Conservation (phyloP, 1,284 basidiomycete genomes). For the Tilletia caries region DNA sequence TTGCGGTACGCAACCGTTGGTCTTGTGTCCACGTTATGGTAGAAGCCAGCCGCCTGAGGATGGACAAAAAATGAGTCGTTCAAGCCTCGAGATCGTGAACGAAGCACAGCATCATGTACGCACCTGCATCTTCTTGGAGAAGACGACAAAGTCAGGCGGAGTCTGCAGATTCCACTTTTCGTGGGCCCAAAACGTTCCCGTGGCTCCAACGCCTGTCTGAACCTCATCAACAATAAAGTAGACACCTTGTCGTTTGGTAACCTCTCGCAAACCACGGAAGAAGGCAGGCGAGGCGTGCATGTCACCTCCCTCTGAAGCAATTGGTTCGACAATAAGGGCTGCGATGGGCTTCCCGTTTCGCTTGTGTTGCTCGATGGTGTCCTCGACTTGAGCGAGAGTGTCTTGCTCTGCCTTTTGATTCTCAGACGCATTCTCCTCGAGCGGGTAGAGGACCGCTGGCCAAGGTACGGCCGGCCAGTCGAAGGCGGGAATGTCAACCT, state of each 20-base stretch:
- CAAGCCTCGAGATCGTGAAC: neutral
- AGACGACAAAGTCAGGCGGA: constrained; percentile 61
- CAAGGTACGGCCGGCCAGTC: constrained; percentile 61
- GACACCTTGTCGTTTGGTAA: constrained; percentile 56
- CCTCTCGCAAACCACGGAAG: constrained; percentile 58
- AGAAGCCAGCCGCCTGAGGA: constrained; percentile 57
- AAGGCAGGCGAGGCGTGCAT: constrained; percentile 60
- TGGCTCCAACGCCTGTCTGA: constrained; percentile 61
- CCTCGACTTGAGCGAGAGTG: constrained; percentile 54
- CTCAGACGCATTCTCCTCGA: constrained; percentile 55
- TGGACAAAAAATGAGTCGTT: too few relatives aligned
- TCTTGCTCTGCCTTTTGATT: constrained; percentile 55
- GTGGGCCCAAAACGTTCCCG: constrained; percentile 62
- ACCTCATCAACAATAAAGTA: constrained; percentile 61
- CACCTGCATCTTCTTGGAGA: constrained; percentile 53
- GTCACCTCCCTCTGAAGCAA: constrained; percentile 62
- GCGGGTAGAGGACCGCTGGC: constrained; percentile 60
- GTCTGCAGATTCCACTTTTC: constrained; percentile 59
- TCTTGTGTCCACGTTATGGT: constrained; percentile 58
- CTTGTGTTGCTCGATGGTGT: constrained; percentile 54
- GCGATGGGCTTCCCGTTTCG: constrained; percentile 57
- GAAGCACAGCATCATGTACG: neutral
- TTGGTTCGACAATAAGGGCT: constrained; percentile 62
- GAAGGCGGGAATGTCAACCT: constrained; percentile 62
- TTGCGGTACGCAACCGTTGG: constrained; percentile 59